Conservation (phyloP, 768 basidiomycete species). For the Saitozyma sp. region DNA sequence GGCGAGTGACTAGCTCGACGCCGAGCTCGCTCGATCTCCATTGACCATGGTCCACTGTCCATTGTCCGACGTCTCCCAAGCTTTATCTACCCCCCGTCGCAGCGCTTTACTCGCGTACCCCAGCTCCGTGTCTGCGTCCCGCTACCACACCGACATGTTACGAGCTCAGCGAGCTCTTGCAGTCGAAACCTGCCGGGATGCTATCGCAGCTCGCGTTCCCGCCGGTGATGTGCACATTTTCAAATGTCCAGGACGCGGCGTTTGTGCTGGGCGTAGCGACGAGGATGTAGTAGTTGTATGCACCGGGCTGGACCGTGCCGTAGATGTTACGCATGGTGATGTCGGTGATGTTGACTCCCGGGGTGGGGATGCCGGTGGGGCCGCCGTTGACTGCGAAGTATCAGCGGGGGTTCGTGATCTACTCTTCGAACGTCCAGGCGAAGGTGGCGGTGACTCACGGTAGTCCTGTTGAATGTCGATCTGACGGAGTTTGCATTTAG, state of each 20-base stretch:
- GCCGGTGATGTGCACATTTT: not conserved
- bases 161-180: not conserved
- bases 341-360: constrained; percentile 2
- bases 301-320: not conserved
- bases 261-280: constrained; percentile 1
- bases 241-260: not conserved
- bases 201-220: constrained; percentile 1
- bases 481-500: too few relatives aligned
- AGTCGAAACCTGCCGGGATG: not conserved
- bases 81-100: too few relatives aligned
- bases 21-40: too few relatives aligned
- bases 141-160: too few relatives aligned
- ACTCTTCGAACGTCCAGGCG: not conserved
- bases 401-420: not conserved
- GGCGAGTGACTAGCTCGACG: too few relatives aligned
- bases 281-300: constrained; percentile 4
- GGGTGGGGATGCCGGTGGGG: constrained; percentile 1
- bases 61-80: too few relatives aligned
- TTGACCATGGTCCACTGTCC: too few relatives aligned
- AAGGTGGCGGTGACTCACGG: constrained; percentile 2
- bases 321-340: not conserved
- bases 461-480: constrained; percentile 5
- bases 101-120: too few relatives aligned
- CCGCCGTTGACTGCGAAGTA: constrained; percentile 2
- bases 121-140: too few relatives aligned